Evolutionary conservation across 2,329 filamentous ascomycete species (phyloP).

Genomic region (Kalmusia sp.): DNA sequence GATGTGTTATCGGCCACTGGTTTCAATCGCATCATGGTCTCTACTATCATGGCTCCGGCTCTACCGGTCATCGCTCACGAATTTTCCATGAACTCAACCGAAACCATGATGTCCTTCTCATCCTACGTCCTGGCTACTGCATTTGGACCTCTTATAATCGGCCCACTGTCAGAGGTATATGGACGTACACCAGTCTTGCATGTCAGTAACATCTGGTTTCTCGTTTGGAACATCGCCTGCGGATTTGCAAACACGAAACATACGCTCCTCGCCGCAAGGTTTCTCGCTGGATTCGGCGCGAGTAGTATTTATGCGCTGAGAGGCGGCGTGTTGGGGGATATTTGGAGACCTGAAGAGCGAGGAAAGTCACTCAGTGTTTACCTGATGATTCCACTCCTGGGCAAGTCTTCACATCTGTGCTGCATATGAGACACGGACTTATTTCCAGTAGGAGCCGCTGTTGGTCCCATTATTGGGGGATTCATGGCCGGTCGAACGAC

Average conservation of each 20-base stretch:
- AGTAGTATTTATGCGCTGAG: constrained; percentile 31
- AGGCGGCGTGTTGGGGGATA: constrained; percentile 31
- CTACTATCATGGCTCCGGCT: constrained; percentile 39
- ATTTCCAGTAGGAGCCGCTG: constrained; percentile 6
- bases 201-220: constrained; percentile 31
- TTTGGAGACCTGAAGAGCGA: constrained; percentile 33
- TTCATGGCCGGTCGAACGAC: constrained; percentile 34
- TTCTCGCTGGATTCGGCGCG: constrained; percentile 35
- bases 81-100: constrained; percentile 28
- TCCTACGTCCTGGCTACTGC: constrained; percentile 38
- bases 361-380: constrained; percentile 29
- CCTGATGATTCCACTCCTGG: constrained; percentile 28
- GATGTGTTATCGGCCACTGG: constrained; percentile 31
- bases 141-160: constrained; percentile 36
- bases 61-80: constrained; percentile 27
- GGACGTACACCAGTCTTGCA: constrained; percentile 31
- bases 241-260: constrained; percentile 33
- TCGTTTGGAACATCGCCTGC: constrained; percentile 35
- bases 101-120: constrained; percentile 33
- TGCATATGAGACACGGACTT: neutral
- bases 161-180: constrained; percentile 38
- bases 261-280: constrained; percentile 29
- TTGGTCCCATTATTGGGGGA: constrained; percentile 35
- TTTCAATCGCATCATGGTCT: constrained; percentile 40
- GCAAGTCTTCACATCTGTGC: neutral